These are phyloP conservation scores for Aureobasidium sp. DNA, from an alignment of 2,329 filamentous ascomycete genomes.

Conservation along the genomic window DNA sequence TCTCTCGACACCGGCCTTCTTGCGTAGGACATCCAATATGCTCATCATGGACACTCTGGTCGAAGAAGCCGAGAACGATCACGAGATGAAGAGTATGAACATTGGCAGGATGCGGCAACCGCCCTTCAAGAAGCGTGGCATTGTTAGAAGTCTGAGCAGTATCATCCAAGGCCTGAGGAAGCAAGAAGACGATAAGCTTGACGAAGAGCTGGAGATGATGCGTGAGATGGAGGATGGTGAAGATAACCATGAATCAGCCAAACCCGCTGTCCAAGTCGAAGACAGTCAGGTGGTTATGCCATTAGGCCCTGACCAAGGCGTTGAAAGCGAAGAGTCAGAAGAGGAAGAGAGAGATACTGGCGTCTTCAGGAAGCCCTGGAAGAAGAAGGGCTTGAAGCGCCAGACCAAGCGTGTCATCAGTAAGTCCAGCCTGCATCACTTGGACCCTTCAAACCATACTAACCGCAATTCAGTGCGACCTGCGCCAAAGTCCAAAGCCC, in stretches of 20 bases:
- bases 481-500: conserved; percentile 24
- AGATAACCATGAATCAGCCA: conserved; percentile 14
- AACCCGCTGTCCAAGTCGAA: conserved; percentile 30
- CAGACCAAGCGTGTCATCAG: conserved; percentile 62
- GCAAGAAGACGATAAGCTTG: conserved; percentile 59
- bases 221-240: conserved; percentile 56
- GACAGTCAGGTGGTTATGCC: conserved; percentile 39
- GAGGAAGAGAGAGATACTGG: conserved; percentile 41
- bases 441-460: neutral
- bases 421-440: neutral
- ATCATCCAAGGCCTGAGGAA: conserved; percentile 64
- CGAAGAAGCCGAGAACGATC: conserved; percentile 48
- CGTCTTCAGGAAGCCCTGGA: conserved; percentile 56
- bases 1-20: conserved; percentile 64
- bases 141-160: conserved; percentile 64
- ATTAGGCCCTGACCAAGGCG: conserved; percentile 35
- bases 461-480: conserved; percentile 18
- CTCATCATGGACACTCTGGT: conserved; percentile 45
- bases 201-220: conserved; percentile 67
- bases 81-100: conserved; percentile 1
- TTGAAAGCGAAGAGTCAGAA: conserved; percentile 51
- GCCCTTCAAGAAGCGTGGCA: conserved; percentile 36
- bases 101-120: conserved; percentile 17
- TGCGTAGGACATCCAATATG: conserved; percentile 43
- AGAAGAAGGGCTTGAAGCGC: conserved; percentile 78